A percentile compares a stretch with the other conserved stretches of the same genome.
phyloP scores from a whole-genome alignment of 331 rosid species.

The Spiraea crenata region DNA sequence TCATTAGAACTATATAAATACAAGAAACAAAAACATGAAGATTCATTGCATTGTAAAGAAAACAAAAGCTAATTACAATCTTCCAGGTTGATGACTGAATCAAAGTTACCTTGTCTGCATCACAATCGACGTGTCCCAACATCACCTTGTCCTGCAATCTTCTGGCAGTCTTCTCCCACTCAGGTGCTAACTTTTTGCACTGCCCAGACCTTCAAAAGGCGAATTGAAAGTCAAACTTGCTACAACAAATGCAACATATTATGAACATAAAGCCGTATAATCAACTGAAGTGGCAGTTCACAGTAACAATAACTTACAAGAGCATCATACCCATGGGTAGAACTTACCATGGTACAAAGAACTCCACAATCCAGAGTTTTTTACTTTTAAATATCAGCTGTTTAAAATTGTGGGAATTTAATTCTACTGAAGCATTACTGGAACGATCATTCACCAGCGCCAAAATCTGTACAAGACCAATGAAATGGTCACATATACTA shows the following conservation, averaged over 20 bases:
- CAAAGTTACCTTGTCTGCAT: slow-evolving; percentile 75
- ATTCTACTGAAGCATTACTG: slow-evolving; percentile 65
- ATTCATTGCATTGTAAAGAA: background rate
- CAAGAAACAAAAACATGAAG: slow-evolving; percentile 4
- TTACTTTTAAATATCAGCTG: slow-evolving; percentile 83
- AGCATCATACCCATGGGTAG: background rate
- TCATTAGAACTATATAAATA: slow-evolving; percentile 35
- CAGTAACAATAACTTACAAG: background rate
- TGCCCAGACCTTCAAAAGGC: slow-evolving; percentile 85
- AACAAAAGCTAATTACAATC: background rate
- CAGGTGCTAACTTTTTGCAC: slow-evolving; percentile 94
- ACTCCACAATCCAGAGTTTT: slow-evolving; percentile 97
- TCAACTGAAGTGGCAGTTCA: background rate
- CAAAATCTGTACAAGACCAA: slow-evolving; percentile 58
- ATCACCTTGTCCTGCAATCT: slow-evolving; percentile 86
- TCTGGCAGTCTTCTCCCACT: slow-evolving; percentile 85
- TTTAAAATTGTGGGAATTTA: slow-evolving; percentile 77
- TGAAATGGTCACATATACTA: slow-evolving; percentile 9
- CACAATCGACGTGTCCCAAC: slow-evolving; percentile 96
- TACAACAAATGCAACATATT: background rate
- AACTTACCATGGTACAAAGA: slow-evolving; percentile 94
- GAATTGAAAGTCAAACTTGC: slow-evolving; percentile 11
- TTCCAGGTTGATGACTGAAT: background rate
- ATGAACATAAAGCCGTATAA: background rate
- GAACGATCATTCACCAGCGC: slow-evolving; percentile 80